These are phyloP conservation scores for Pseudocercospora crystallina DNA, from an alignment of 2,329 filamentous ascomycete species.

Conservation along the genomic window DNA sequence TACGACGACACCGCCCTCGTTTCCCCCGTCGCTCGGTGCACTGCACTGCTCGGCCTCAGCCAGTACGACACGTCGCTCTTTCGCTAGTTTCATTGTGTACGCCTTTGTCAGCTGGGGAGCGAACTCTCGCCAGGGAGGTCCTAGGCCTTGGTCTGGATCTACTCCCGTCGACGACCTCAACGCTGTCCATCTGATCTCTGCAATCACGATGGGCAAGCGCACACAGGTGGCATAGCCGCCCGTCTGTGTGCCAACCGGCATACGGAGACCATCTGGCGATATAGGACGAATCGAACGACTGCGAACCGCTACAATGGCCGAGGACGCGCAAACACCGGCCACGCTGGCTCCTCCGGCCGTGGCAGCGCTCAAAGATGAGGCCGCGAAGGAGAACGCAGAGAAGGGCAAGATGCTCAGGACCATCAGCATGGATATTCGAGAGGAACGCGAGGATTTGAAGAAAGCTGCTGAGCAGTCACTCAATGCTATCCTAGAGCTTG, in stretches of 20 bases:
- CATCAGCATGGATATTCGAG: conserved; percentile 84
- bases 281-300: neutral
- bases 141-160: too few relatives aligned
- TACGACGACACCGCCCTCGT: too few relatives aligned
- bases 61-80: too few relatives aligned
- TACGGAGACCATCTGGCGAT: neutral
- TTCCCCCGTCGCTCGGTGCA: too few relatives aligned
- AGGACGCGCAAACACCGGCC: conserved; percentile 17
- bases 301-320: conserved; percentile 9
- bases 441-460: conserved; percentile 89
- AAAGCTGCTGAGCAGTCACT: conserved; percentile 94
- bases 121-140: too few relatives aligned
- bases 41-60: too few relatives aligned
- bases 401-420: conserved; percentile 56
- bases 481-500: conserved; percentile 93
- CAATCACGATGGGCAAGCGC: conserved; percentile 21
- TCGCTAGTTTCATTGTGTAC: too few relatives aligned
- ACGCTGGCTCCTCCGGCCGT: conserved; percentile 46
- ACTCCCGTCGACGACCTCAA: too few relatives aligned
- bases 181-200: conserved; percentile 12
- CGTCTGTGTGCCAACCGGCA: conserved; percentile 12
- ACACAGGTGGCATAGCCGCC: conserved; percentile 19
- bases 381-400: conserved; percentile 24
- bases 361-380: conserved; percentile 43
- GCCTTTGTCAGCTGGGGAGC: too few relatives aligned